phyloP scores from a whole-genome alignment of 208 protist species.

The Trypanosoma cruzi region DNA sequence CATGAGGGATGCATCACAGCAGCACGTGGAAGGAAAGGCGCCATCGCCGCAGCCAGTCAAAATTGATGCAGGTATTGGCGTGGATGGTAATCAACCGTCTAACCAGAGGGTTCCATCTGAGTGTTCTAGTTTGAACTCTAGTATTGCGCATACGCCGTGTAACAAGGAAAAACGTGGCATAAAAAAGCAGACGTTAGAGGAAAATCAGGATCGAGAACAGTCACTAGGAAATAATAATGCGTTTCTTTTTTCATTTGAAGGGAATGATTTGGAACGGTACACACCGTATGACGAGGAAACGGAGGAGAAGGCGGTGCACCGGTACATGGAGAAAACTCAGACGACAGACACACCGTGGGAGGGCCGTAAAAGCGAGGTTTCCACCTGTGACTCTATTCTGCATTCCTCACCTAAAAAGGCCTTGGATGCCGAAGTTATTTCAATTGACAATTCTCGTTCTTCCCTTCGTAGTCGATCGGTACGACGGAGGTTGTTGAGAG shows the following conservation, averaged over 20 bases:
- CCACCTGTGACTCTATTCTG: not conserved
- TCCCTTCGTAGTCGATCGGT: not conserved
- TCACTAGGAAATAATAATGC: not conserved
- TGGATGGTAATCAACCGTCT: not conserved
- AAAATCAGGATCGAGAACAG: not conserved
- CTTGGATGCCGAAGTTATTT: slow-evolving; percentile 2
- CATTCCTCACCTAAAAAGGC: slow-evolving; percentile 11
- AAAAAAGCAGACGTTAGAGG: not conserved
- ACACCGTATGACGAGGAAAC: slow-evolving; percentile 53
- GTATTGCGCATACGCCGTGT: slow-evolving; percentile 44
- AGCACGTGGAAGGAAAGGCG: not conserved
- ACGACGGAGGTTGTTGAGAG: not conserved
- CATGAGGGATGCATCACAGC: not conserved
- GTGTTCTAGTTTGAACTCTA: slow-evolving; percentile 57
- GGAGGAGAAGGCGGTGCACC: slow-evolving; percentile 64
- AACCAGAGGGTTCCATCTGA: slow-evolving; percentile 17
- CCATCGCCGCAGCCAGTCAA: too few relatives aligned
- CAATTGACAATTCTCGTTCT: not conserved
- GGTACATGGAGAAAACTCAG: slow-evolving; percentile 38
- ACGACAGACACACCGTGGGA: not conserved
- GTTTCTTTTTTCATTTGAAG: not conserved
- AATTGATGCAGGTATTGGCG: not conserved
- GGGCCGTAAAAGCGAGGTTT: too few relatives aligned
- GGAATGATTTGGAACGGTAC: not conserved
- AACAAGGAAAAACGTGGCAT: not conserved